Evolutionary conservation across 805 yeast species (phyloP).

Genomic region (Kuraishia borneana): DNA sequence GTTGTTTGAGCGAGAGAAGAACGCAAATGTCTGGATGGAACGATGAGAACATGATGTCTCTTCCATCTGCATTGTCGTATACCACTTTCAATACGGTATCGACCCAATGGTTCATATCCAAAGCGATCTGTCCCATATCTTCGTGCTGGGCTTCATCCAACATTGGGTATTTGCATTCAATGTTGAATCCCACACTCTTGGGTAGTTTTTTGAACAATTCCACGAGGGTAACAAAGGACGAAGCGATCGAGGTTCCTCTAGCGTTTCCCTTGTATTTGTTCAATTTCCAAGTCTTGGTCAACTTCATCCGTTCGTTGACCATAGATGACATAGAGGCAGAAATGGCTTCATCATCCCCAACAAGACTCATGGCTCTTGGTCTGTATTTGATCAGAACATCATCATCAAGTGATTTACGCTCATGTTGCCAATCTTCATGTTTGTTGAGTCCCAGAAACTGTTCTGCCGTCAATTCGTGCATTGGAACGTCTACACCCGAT

Average conservation of each 20-base stretch:
- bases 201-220: slow-evolving; percentile 81
- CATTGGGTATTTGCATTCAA: slow-evolving; percentile 94
- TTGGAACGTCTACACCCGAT: slow-evolving; percentile 91
- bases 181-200: slow-evolving; percentile 78
- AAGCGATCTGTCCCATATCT: slow-evolving; percentile 74
- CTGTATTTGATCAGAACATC: slow-evolving; percentile 13
- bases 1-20: slow-evolving; percentile 81
- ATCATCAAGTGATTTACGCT: slow-evolving; percentile 17
- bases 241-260: slow-evolving; percentile 82
- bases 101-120: slow-evolving; percentile 78
- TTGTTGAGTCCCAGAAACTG: slow-evolving; percentile 61
- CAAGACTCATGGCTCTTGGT: slow-evolving; percentile 26
- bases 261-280: slow-evolving; percentile 89
- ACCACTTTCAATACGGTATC: slow-evolving; percentile 77
- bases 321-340: slow-evolving; percentile 25
- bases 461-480: slow-evolving; percentile 85
- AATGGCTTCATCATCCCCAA: slow-evolving; percentile 14
- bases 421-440: slow-evolving; percentile 8
- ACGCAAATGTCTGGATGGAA: slow-evolving; percentile 93
- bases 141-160: slow-evolving; percentile 84
- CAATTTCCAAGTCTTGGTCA: slow-evolving; percentile 79
- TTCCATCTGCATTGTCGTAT: slow-evolving; percentile 64
- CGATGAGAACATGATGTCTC: slow-evolving; percentile 85
- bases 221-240: slow-evolving; percentile 80
- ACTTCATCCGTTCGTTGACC: slow-evolving; percentile 56